phyloP scores from a whole-genome alignment of 176 grass and related monocot species.

The Triticum monococcum region DNA sequence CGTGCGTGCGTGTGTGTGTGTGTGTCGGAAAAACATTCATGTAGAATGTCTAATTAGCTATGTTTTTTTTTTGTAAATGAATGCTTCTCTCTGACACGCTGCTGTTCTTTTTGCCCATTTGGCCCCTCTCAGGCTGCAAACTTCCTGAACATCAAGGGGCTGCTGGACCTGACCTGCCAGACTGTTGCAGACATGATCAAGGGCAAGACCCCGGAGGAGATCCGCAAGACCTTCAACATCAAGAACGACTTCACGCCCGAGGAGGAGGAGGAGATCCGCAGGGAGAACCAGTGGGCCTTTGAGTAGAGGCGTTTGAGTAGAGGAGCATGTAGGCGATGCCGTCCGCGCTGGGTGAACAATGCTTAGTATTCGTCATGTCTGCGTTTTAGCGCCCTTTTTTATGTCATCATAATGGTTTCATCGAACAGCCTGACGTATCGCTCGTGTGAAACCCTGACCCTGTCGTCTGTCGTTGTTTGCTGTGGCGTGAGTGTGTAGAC shows the following conservation, averaged over 20 bases:
- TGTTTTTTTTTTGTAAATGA: background rate
- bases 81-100: background rate
- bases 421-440: constrained; percentile 48
- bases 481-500: too few relatives aligned
- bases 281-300: constrained; percentile 55
- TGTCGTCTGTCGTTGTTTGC: too few relatives aligned
- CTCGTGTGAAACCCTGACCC: background rate
- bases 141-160: constrained; percentile 51
- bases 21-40: too few relatives aligned
- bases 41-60: background rate
- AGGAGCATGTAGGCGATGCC: background rate
- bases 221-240: constrained; percentile 50
- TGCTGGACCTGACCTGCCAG: constrained; percentile 44
- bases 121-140: constrained; percentile 35
- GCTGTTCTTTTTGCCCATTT: background rate
- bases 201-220: constrained; percentile 48
- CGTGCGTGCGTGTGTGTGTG: too few relatives aligned
- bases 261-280: constrained; percentile 50
- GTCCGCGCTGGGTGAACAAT: background rate
- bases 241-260: constrained; percentile 42
- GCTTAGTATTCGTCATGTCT: background rate
- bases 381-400: background rate
- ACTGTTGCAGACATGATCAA: constrained; percentile 52
- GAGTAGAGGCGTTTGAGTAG: constrained; percentile 37
- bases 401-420: background rate